Evolutionary conservation across 352 stramenopile genomes (phyloP), one percentile per base, ranked within the genome.

Genomic region (Phytophthora quininea): DNA sequence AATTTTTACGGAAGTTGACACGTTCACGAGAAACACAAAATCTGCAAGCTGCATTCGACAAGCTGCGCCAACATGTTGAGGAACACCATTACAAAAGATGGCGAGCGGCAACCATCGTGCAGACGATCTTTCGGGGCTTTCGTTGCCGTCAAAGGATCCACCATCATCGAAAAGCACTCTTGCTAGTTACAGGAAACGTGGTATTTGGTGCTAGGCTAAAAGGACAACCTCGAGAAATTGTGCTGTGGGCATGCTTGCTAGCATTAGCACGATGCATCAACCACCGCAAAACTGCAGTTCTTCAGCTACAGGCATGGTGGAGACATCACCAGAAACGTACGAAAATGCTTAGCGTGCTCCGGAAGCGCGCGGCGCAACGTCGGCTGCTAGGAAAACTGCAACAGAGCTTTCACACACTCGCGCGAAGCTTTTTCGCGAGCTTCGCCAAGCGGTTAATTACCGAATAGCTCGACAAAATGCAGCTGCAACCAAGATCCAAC

Each of bases 241-340:
- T 88, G 14, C 31, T 86, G 15, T 84, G 76, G 9, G 71, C 89
- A 19, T 90, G 78, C 55, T 81, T 91, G 66, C 50, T 91, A 7
- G 59, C 84, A 0, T 53, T 92, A 14, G 79, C 69, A 30, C 61
- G 59, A 47, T 76, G 74, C 32, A 70, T 75, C 24, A 58, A 50
- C 10, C 73, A 75, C 15, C 66, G 73, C 9, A 35, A 50, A 11
- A 47, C 59, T 24, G 60, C 71, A 0, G 47, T 58, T 2, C 24
- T 50, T 11, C 64, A 55, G 30, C 60, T 90, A n/a, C 72, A 82
- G 40, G 67, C 68, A 15, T 88, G 82, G 78, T 89, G 75, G 60
- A 71, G 72, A 9, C 54, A 58, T 10, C 59, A 54, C 1, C 61
- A 51, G 40, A 69, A 69, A 38, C 58, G 62, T n/a, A 54, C 48